Conservation (phyloP, 1,284 basidiomycete species). For the Afroboletus lepidellus region DNA sequence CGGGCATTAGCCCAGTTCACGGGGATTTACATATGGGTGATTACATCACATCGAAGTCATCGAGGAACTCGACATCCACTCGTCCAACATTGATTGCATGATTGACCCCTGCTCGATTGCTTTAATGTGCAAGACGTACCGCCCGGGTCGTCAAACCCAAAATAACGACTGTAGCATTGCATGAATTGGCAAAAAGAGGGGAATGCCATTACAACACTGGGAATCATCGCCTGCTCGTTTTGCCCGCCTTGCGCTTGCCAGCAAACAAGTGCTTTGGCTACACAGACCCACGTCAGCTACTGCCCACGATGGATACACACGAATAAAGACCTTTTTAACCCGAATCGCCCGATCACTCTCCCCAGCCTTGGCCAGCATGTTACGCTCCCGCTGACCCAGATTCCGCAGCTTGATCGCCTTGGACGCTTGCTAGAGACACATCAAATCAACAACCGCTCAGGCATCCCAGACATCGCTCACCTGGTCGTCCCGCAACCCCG, state of each 20-base stretch:
- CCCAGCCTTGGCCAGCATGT: slow-evolving; percentile 85
- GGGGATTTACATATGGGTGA: neutral
- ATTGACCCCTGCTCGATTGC: too few relatives aligned
- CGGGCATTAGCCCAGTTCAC: neutral
- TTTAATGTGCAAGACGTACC: too few relatives aligned
- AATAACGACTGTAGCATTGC: slow-evolving; percentile 6
- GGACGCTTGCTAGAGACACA: slow-evolving; percentile 59
- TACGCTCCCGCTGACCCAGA: slow-evolving; percentile 81
- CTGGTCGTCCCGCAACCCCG: slow-evolving; percentile 75
- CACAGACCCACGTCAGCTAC: slow-evolving; percentile 15
- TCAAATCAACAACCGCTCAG: neutral
- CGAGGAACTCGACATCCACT: too few relatives aligned
- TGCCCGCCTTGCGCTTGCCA: slow-evolving; percentile 87
- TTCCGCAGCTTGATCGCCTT: slow-evolving; percentile 81
- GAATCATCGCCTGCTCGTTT: slow-evolving; percentile 73
- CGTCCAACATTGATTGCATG: too few relatives aligned
- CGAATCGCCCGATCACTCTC: slow-evolving; percentile 84
- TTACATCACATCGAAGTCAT: neutral
- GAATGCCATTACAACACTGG: slow-evolving; percentile 1
- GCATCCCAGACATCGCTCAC: too few relatives aligned
- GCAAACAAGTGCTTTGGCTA: slow-evolving; percentile 85
- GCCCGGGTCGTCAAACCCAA: neutral
- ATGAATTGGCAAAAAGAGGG: slow-evolving; percentile 1
- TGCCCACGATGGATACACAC: slow-evolving; percentile 10
- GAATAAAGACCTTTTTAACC: slow-evolving; percentile 69